A percentile compares a stretch with the other conserved stretches of the same genome.
phyloP scores from a whole-genome alignment of 768 basidiomycete species.

The Suillus bovinus region DNA sequence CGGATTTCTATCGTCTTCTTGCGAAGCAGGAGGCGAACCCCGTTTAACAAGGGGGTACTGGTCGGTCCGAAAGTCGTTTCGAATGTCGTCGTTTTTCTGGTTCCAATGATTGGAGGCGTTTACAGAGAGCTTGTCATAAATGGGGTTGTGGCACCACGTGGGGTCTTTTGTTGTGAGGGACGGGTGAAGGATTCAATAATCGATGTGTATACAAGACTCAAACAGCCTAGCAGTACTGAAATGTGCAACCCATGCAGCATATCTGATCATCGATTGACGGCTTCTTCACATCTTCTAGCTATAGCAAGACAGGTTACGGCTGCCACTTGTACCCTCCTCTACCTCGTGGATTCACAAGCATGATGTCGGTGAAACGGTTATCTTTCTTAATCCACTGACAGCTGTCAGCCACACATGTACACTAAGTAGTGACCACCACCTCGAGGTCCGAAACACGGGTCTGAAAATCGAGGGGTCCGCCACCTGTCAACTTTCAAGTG shows the following conservation, averaged over 20 bases:
- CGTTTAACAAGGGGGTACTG: neutral
- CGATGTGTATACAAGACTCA: neutral
- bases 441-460: neutral
- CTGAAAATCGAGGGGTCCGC: neutral
- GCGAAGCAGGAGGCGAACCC: neutral
- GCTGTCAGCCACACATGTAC: no score
- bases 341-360: neutral
- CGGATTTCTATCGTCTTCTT: conserved; percentile 79
- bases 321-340: neutral
- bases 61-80: conserved; percentile 2
- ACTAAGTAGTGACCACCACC: no score
- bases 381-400: neutral
- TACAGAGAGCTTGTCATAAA: neutral
- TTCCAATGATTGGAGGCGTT: neutral
- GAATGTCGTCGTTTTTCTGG: neutral
- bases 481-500: neutral
- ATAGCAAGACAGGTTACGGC: neutral
- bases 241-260: neutral
- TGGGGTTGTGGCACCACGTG: neutral
- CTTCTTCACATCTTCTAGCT: neutral
- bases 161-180: neutral
- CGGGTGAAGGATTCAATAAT: neutral
- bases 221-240: neutral
- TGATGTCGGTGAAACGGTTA: no score
- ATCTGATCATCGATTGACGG: neutral